phyloP scores from a whole-genome alignment of 2,329 filamentous ascomycete species.

The Cladosporium sp. region DNA sequence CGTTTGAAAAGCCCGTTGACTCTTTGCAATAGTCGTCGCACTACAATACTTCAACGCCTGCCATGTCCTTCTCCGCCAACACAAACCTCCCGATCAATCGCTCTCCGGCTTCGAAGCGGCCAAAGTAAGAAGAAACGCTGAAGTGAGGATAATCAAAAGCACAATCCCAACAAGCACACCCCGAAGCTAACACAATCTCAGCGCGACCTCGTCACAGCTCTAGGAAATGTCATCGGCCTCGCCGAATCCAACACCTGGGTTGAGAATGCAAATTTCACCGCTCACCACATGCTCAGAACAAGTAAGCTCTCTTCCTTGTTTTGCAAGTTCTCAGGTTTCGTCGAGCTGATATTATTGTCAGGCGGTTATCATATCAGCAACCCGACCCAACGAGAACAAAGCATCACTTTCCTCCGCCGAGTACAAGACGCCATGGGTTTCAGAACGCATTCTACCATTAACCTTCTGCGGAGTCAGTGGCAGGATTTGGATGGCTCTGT shows the following conservation, averaged over 20 bases:
- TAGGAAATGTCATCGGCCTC: slow-evolving; percentile 19
- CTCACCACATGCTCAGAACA: slow-evolving; percentile 20
- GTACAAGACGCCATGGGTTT: slow-evolving; percentile 19
- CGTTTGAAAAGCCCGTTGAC: background rate
- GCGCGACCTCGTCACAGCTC: slow-evolving; percentile 18
- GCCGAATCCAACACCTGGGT: slow-evolving; percentile 21
- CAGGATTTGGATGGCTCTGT: slow-evolving; percentile 17
- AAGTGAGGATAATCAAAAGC: slow-evolving; percentile 12
- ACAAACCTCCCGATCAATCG: slow-evolving; percentile 14
- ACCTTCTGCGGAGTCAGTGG: slow-evolving; percentile 21
- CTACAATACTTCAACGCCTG: slow-evolving; percentile 34
- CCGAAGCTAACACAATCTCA: slow-evolving; percentile 6
- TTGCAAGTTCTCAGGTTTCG: too few species aligned
- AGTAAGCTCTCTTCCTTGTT: background rate
- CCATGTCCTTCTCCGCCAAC: slow-evolving; percentile 25
- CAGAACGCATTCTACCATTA: slow-evolving; percentile 16
- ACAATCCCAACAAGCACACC: background rate
- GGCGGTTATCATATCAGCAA: slow-evolving; percentile 21
- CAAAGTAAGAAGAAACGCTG: slow-evolving; percentile 16
- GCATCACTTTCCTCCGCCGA: slow-evolving; percentile 17
- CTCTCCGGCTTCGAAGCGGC: slow-evolving; percentile 19
- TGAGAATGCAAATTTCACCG: slow-evolving; percentile 23
- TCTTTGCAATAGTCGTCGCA: slow-evolving; percentile 27
- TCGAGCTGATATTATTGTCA: background rate
- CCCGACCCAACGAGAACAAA: slow-evolving; percentile 16